Base-by-base conservation (phyloP, 805 yeast species). In the Candida nonsorbophila region DNA sequence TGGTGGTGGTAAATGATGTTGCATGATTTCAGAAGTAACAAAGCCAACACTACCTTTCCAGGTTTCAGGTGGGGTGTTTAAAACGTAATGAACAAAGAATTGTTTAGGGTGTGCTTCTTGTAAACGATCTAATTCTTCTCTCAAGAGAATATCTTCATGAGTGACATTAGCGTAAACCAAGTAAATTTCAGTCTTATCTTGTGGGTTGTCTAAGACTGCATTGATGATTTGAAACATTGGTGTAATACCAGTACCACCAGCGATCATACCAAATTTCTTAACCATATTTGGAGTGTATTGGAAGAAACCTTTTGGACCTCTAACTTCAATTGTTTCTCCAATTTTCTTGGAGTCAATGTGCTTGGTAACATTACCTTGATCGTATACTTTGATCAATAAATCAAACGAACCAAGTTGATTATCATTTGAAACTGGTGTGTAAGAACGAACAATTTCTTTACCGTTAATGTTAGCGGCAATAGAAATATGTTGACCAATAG, bases 201-300 rank as follows among this genome's bases (percentile, higher is more conserved):
- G 62, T 14, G 94, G 90, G 53, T 88, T 77, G 33, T 67, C 62
- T 45, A 78, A 77, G 42, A 88, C 79, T 9, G 94, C 84, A 44
- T 84, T 82, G 43, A 88, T 77, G 43, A 87, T 79, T 66, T 87
- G 96, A 59, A 77, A 85, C 96, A 87, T 87, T 53, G 96, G 96
- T 6, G 96, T 82, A 48, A 87, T 82, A 55, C 97, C 97, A 21
- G 97, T 85, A 49, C 97, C 97, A 44, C 97, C 97, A 23, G 95
- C 94, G 42, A 90, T 78, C 97, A 88, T 88, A 31, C 82, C 86
- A 36, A 88, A 69, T 36, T 72, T 69, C 34, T 69, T 63, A 33
- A 74, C 78, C 78, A 81, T 77, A 60, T 84, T 84, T 44, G 94
- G 86, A 30, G 75, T 67, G 62, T 88, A 88, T 38, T 77, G 72